phyloP scores from a whole-genome alignment of 257 asterid genomes.

The Datura wrightii region DNA sequence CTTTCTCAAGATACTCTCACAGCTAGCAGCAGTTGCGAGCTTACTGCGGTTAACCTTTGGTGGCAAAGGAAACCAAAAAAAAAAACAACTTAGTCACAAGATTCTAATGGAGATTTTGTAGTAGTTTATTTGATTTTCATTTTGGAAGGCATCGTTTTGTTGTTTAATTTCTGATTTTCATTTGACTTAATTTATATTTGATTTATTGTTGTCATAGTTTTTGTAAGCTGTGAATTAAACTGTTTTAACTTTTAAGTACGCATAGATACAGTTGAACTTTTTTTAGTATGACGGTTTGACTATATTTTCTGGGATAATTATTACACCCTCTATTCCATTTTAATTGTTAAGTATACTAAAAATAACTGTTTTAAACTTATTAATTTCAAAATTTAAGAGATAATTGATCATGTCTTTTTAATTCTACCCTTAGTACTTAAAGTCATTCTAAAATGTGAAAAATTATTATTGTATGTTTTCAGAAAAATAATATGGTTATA shows the following conservation, averaged over 20 bases:
- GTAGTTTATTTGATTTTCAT: background rate
- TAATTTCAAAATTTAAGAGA: too few relatives aligned
- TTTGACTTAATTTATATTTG: background rate
- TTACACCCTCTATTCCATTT: too few relatives aligned
- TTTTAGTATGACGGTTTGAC: background rate
- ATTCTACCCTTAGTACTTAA: too few relatives aligned
- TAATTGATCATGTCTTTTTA: too few relatives aligned
- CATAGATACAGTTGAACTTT: background rate
- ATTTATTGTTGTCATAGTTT: background rate
- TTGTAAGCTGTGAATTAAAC: background rate
- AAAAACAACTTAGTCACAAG: background rate
- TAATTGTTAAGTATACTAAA: too few relatives aligned
- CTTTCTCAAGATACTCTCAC: slow-evolving; percentile 5
- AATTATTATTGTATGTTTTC: too few relatives aligned
- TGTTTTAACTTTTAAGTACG: background rate
- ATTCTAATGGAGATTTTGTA: slow-evolving; percentile 10
- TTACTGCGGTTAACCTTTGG: background rate
- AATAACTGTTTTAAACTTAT: too few relatives aligned
- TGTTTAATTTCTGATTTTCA: background rate
- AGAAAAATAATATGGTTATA: too few relatives aligned
- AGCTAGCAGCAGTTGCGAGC: background rate
- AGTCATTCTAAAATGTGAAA: too few relatives aligned
- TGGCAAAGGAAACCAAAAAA: background rate
- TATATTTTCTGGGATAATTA: background rate
- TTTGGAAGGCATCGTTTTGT: slow-evolving; percentile 5